Conservation (phyloP, 164 flowering plant species). For the Pachysandra terminalis region DNA sequence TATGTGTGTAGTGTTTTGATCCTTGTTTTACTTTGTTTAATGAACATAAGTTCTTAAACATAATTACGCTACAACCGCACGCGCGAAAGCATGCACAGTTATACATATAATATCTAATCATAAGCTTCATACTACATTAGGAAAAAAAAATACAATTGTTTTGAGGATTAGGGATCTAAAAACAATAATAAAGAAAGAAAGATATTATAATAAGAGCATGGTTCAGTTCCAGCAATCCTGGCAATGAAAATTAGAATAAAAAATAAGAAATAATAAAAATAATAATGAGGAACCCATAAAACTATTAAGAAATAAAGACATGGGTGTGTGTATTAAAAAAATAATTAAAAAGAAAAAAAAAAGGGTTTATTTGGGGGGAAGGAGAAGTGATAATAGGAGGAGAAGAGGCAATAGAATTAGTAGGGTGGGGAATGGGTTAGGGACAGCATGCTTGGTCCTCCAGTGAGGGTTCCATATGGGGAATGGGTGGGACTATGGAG, state of each 20-base stretch:
- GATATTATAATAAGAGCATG: slow-evolving; percentile 24
- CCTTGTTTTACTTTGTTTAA: no score
- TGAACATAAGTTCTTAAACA: no score
- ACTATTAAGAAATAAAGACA: neutral
- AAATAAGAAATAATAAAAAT: neutral
- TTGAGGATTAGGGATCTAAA: slow-evolving; percentile 22
- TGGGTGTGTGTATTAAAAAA: neutral
- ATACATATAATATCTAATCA: slow-evolving; percentile 19
- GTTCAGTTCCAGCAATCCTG: slow-evolving; percentile 44
- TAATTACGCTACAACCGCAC: neutral
- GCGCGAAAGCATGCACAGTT: slow-evolving; percentile 1
- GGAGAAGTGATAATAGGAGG: slow-evolving; percentile 14
- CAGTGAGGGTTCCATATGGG: slow-evolving; percentile 33
- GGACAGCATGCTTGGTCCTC: slow-evolving; percentile 51
- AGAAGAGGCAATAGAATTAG: slow-evolving; percentile 19
- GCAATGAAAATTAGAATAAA: slow-evolving; percentile 20
- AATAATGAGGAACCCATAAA: slow-evolving; percentile 8
- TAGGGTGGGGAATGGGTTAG: slow-evolving; percentile 20
- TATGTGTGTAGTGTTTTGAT: no score
- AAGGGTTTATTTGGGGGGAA: slow-evolving; percentile 2
- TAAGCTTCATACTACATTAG: no score
- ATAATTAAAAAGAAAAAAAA: neutral
- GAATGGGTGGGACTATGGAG: slow-evolving; percentile 29
- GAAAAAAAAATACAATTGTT: neutral
- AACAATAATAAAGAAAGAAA: neutral